Evolutionary conservation across 495 filamentous ascomycete species (phyloP).

Genomic region (Xanthoparmelia taractica): DNA sequence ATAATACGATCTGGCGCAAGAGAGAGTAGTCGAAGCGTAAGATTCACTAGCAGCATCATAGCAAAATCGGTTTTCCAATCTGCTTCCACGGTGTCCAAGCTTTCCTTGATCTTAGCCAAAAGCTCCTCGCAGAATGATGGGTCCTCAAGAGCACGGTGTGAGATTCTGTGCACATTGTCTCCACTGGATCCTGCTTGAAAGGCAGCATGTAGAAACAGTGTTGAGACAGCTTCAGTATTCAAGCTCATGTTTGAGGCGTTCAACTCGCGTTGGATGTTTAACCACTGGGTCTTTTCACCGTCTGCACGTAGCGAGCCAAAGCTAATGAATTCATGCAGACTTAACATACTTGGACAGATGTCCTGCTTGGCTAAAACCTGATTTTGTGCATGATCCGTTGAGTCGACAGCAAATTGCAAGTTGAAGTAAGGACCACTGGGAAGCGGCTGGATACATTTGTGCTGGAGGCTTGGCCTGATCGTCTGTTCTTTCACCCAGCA

Average conservation of each 20-base stretch:
- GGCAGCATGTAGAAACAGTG: conserved; percentile 7
- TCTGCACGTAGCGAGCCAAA: conserved; percentile 15
- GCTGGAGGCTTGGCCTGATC: neutral
- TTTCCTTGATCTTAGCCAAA: neutral
- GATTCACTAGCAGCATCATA: neutral
- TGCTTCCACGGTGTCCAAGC: neutral
- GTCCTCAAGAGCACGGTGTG: conserved; percentile 3
- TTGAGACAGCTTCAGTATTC: conserved; percentile 9
- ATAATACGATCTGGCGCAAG: neutral
- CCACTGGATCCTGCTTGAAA: conserved; percentile 4
- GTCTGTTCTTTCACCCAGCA: conserved; percentile 6
- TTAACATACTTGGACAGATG: conserved; percentile 5
- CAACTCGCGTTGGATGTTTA: conserved; percentile 16
- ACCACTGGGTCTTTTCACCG: conserved; percentile 15
- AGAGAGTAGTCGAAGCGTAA: neutral
- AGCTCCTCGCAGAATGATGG: conserved; percentile 9
- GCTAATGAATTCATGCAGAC: conserved; percentile 8
- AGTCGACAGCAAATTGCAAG: conserved; percentile 10
- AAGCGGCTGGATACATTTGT: conserved; percentile 3
- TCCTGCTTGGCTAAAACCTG: conserved; percentile 12
- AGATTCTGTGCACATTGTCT: neutral
- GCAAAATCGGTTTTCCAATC: conserved; percentile 6
- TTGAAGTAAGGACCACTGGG: conserved; percentile 9
- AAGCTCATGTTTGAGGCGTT: conserved; percentile 7
- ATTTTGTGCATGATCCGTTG: conserved; percentile 9